Base-by-base conservation (phyloP, 805 yeast genomes). In the Wickerhamiella nectarea region DNA sequence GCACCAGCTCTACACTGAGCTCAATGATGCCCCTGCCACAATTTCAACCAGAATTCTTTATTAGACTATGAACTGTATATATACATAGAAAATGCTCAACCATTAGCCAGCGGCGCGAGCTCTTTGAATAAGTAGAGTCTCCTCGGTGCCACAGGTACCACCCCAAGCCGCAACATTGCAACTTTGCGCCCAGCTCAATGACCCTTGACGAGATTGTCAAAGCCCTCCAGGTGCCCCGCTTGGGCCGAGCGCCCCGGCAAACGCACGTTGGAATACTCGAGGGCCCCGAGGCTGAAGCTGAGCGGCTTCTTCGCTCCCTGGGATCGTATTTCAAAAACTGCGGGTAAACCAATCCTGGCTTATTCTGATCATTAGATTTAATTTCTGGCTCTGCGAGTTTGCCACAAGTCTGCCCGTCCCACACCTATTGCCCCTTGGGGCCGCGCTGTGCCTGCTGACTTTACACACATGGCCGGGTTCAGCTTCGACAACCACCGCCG, bases 401-500 rank as follows among this genome's bases (percentile, higher is more conserved):
- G 24, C 24, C 24, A 21, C 24, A 6, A 21, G n/a, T n/a, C n/a
- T n/a, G n/a, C n/a, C n/a, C n/a, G n/a, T n/a, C n/a, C n/a, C n/a
- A n/a, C n/a, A n/a, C n/a, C n/a, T n/a, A n/a, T n/a, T n/a, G 5
- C 24, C 24, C 24, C 24, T 8, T 21, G 8, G 8, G 24, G 8
- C 24, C 24, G 24, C 8, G 8, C 8, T 5, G 24, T 8, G 24
- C 24, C 31, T 28, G 31, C 31, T 28, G 31, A 28, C 31, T 28
- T 28, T 14, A 28, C 35, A 21, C 24, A 21, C 8, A 86, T 87
- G 95, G 75, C 85, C 3, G 98, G 98, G 28, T 74, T 89, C 46
- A 78, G 85, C 55, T 89, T 91, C 62, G 97, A 89, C 56, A 87
- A 91, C 64, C 83, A 73, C 62, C 94, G 85, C 62, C 80, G 98